Conservation (phyloP, 306 rosid species). For the Chamaecrista fasciculata region DNA sequence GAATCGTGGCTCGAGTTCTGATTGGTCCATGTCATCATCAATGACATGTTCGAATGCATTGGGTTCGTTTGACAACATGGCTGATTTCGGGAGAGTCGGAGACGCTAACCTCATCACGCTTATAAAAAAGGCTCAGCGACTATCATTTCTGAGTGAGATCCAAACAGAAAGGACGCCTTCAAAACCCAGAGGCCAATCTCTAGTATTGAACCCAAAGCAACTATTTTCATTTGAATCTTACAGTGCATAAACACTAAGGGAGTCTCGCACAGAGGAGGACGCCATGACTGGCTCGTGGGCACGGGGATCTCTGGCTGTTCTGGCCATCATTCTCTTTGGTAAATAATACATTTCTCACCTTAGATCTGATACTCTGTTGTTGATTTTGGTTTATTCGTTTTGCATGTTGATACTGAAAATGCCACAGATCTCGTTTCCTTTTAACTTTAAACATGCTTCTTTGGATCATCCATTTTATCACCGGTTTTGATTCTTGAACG, state of each 20-base stretch:
- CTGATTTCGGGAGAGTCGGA: slow-evolving; percentile 21
- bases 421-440: slow-evolving; percentile 38
- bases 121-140: slow-evolving; percentile 32
- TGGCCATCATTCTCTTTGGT: slow-evolving; percentile 76
- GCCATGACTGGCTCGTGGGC: slow-evolving; percentile 72
- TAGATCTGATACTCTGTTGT: slow-evolving; percentile 41
- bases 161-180: background rate
- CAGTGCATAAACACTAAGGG: background rate
- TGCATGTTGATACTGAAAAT: background rate
- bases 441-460: background rate
- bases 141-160: slow-evolving; percentile 1
- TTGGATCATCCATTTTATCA: background rate
- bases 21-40: slow-evolving; percentile 80
- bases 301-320: slow-evolving; percentile 57
- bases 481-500: background rate
- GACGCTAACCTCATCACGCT: slow-evolving; percentile 10
- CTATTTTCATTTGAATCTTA: slow-evolving; percentile 20
- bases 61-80: slow-evolving; percentile 2
- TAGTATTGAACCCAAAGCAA: background rate
- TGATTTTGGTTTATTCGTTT: background rate
- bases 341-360: slow-evolving; percentile 3
- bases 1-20: background rate
- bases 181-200: background rate
- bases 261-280: slow-evolving; percentile 19
- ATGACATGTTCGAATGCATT: slow-evolving; percentile 61